Base-by-base conservation (phyloP, 805 yeast genomes). In the Jamesozyma gamospora region DNA sequence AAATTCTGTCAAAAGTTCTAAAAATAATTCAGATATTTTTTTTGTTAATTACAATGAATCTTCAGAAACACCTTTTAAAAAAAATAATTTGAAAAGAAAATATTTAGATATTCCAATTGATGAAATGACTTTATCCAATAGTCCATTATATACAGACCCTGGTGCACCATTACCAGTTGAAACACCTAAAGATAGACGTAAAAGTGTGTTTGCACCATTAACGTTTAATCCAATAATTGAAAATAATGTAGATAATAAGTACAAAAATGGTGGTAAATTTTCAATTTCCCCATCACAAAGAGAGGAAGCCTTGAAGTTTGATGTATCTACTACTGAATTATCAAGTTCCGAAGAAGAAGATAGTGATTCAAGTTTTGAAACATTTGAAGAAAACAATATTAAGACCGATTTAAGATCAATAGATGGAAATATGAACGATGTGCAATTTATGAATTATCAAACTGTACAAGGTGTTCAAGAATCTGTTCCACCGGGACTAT, bases 261-360 rank as follows among this genome's bases (percentile, higher is more conserved):
- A 90, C 52, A 79, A 80, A 11, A 71, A 72, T 46, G 98, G 98
- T 5, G 98, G 98, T 2, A 82, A 88, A 53, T 90, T 83, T 55
- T 87, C 78, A 2, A 45, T 59, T 15, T 49, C 54, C 32, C 58
- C 60, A 4, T 41, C 45, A 12, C 52, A 50, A 28, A 52, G 46
- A 15, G 63, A 59, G 15, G 64, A 58, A 37, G 52, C 62, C 0
- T 34, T 59, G 13, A 56, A 51, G 26, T 59, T 60, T 41, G 62
- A 56, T 35, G 48, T 57, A 8, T 55, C 61, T 0, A 53, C 50
- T 2, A 56, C 50, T 9, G 53, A 51, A 25, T 40, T 58, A 4
- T 55, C 63, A 3, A 55, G 60, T 37, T 58, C 63, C 9, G 62
- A 56, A 14, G 58, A 51, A 3, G 56, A 51, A n/a, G 60, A 55